Percentiles rank a stretch among this genome's conserved stretches.
phyloP scores from a whole-genome alignment of 1,284 basidiomycete species.

The Leccinum griseonigrum region DNA sequence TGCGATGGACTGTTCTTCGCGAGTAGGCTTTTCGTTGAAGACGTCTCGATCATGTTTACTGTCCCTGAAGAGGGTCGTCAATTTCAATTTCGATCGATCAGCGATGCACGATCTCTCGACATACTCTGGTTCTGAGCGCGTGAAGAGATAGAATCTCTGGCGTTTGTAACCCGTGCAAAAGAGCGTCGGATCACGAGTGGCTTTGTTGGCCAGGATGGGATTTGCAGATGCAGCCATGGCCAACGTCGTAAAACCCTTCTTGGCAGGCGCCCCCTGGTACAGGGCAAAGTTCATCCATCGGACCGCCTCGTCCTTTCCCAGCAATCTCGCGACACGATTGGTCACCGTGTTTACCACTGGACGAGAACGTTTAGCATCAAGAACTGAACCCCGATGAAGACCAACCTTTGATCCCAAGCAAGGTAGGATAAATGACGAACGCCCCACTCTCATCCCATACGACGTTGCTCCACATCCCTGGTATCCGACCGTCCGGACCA shows the following conservation, averaged over 20 bases:
- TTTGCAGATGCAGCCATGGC: conserved; percentile 96
- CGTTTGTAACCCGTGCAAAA: conserved; percentile 94
- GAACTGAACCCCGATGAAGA: not conserved
- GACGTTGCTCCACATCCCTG: conserved; percentile 77
- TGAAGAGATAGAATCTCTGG: conserved; percentile 96
- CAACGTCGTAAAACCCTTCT: conserved; percentile 81
- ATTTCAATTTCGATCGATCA: not conserved
- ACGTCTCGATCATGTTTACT: conserved; percentile 92
- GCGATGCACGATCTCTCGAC: conserved; percentile 25
- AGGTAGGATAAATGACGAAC: conserved; percentile 89
- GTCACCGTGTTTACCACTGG: conserved; percentile 92
- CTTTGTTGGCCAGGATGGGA: conserved; percentile 86
- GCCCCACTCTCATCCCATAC: conserved; percentile 98
- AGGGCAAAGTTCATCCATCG: conserved; percentile 87
- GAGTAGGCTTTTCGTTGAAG: conserved; percentile 97
- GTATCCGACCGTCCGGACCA: conserved; percentile 64
- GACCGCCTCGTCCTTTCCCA: conserved; percentile 94
- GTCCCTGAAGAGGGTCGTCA: conserved; percentile 51
- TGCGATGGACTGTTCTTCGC: conserved; percentile 94
- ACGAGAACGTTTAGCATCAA: conserved; percentile 1
- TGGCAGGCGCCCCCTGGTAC: conserved; percentile 92
- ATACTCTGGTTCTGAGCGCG: conserved; percentile 86
- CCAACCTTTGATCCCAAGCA: conserved; percentile 93
- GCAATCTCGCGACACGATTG: conserved; percentile 85
- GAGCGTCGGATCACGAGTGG: conserved; percentile 84